Conservation (phyloP, 306 rosid genomes). For the Citrullus amarus region DNA sequence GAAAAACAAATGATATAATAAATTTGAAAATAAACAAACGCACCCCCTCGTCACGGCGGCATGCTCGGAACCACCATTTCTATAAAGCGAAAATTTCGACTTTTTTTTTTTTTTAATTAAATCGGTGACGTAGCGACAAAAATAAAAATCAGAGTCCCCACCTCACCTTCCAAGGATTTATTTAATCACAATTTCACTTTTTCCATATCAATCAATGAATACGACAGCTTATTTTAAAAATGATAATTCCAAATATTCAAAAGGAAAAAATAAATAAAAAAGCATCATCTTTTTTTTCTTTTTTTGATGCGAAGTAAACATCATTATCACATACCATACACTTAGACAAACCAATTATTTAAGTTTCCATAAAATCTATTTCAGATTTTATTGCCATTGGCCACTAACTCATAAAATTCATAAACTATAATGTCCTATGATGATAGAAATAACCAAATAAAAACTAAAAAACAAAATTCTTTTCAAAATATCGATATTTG, state of each 20-base stretch:
- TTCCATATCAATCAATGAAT: not conserved
- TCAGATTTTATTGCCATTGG: not conserved
- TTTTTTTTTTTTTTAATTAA: not conserved
- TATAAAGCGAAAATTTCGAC: not conserved
- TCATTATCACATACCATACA: not conserved
- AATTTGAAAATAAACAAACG: not conserved
- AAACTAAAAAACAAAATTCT: no score
- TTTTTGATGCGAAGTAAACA: not conserved
- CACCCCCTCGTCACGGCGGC: not conserved
- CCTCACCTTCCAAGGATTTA: not conserved
- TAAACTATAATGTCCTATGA: no score
- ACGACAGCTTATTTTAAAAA: not conserved
- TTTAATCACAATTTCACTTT: not conserved
- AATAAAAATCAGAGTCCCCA: not conserved
- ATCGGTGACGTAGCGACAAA: not conserved
- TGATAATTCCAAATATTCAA: not conserved
- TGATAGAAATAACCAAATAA: no score
- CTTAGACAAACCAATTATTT: no score
- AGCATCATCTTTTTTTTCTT: no score
- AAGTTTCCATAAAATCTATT: not conserved
- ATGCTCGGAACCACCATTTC: not conserved
- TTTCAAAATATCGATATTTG: no score
- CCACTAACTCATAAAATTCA: not conserved
- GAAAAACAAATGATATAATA: not conserved
- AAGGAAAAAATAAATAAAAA: not conserved